Evolutionary conservation across 805 yeast genomes (phyloP).

Genomic region (Lipomyces starkeyi): DNA sequence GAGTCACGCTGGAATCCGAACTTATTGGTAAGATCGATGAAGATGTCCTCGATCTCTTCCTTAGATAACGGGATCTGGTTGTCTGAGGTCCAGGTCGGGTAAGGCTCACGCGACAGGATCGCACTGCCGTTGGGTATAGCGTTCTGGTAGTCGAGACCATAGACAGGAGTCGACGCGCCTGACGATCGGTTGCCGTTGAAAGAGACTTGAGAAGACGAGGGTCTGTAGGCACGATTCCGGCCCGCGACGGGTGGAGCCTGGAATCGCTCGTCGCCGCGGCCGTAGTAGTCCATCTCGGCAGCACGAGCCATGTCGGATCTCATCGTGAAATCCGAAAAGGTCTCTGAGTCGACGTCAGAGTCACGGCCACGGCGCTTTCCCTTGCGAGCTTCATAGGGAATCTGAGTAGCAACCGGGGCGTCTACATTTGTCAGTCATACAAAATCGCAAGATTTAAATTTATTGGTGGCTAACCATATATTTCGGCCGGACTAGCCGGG

Average conservation of each 20-base stretch:
- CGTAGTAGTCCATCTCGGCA: slow-evolving; percentile 49
- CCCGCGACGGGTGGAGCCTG: slow-evolving; percentile 43
- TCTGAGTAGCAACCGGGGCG: slow-evolving; percentile 47
- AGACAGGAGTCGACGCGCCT: slow-evolving; percentile 94
- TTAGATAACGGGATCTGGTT: slow-evolving; percentile 77
- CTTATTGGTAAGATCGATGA: slow-evolving; percentile 59
- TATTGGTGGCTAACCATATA: slow-evolving; percentile 44
- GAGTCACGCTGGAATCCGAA: slow-evolving; percentile 89
- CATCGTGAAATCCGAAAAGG: slow-evolving; percentile 53
- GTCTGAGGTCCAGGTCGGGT: slow-evolving; percentile 99
- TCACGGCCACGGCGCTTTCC: slow-evolving; percentile 39
- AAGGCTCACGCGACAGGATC: slow-evolving; percentile 65
- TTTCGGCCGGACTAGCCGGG: slow-evolving; percentile 52
- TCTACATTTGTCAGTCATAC: slow-evolving; percentile 14
- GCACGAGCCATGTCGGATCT: slow-evolving; percentile 50
- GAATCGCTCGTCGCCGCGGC: slow-evolving; percentile 44
- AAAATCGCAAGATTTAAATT: not conserved
- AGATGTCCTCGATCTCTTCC: slow-evolving; percentile 65
- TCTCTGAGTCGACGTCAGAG: slow-evolving; percentile 48
- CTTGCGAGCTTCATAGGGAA: slow-evolving; percentile 33
- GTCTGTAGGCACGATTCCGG: slow-evolving; percentile 41
- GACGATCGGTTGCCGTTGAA: slow-evolving; percentile 86
- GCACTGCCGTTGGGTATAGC: slow-evolving; percentile 26
- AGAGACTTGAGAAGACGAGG: slow-evolving; percentile 61
- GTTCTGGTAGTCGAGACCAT: slow-evolving; percentile 62